phyloP scores from a whole-genome alignment of 192 early-diverging fungal species.

The Phycomyces blakesleeanus region DNA sequence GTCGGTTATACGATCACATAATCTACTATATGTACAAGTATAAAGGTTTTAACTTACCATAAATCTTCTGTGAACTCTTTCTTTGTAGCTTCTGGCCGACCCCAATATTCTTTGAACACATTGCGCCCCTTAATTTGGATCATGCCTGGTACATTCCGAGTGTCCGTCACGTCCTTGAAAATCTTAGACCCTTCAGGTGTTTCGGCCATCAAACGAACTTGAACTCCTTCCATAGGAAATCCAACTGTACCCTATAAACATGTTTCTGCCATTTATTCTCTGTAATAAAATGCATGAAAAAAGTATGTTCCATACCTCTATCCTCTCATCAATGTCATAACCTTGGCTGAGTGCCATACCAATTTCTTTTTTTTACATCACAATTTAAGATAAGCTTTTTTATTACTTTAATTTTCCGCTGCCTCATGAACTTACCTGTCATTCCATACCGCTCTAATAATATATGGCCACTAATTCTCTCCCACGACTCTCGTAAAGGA shows the following conservation, averaged over 20 bases:
- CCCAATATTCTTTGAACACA: conserved; percentile 79
- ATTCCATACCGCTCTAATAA: conserved; percentile 87
- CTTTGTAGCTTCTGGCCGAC: conserved; percentile 64
- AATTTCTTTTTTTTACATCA: conserved; percentile 55
- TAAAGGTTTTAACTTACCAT: conserved; percentile 63
- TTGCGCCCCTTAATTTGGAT: conserved; percentile 70
- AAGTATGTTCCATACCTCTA: conserved; percentile 4
- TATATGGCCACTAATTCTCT: conserved; percentile 63
- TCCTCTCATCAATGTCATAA: conserved; percentile 36
- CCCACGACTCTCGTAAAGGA: conserved; percentile 66
- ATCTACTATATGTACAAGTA: no score
- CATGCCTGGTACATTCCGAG: conserved; percentile 55
- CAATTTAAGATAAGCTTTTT: not conserved
- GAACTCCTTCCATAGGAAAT: conserved; percentile 66
- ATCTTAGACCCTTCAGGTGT: conserved; percentile 30
- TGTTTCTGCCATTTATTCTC: not conserved
- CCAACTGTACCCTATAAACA: conserved; percentile 62
- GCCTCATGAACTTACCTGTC: conserved; percentile 39
- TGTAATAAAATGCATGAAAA: not conserved
- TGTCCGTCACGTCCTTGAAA: conserved; percentile 43
- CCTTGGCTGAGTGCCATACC: conserved; percentile 83
- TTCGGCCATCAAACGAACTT: conserved; percentile 53
- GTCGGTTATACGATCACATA: no score
- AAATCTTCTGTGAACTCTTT: conserved; percentile 69
- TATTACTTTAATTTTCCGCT: not conserved